Base-by-base conservation (phyloP, 1,284 basidiomycete species). In the Limonomyces culmigenus region DNA sequence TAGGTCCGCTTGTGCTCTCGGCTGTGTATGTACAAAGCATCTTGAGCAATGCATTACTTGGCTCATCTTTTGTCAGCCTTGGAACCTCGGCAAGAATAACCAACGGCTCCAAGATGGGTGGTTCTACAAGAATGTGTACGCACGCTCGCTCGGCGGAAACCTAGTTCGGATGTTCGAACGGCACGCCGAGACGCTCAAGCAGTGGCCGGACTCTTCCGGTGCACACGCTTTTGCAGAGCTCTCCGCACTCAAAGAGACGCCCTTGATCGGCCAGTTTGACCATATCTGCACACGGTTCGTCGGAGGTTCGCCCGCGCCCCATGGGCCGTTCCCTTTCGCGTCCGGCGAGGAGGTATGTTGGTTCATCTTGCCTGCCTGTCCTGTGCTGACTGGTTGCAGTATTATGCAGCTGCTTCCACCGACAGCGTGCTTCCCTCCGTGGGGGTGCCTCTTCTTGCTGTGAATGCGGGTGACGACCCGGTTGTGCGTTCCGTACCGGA, bases 381-480 rank as follows among this genome's bases (percentile, higher is more conserved):
- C 23, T 27, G 8, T 27, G 8, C n/a, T n/a, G 8, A 8, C 23
- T 8, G n/a, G n/a, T n/a, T 8, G 8, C 23, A 27, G 23, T 99
- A 98, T 57, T 98, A 98, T 55, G 52, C 56, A 38, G 81, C 78
- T 68, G 77, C 72, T 10, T 59, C 65, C 4, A 63, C 61, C 39
- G 60, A 73, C 51, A 52, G 67, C 25, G 56, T 70, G 23, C 55
- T 86, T 15, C 54, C 54, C 34, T 57, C 67, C 38, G 63, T 86
- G 40, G 62, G 59, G 25, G 67, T 85, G 32, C 81, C 81, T 16
- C 72, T 83, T 48, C 65, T 98, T 5, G 75, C 80, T 6, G 67
- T 98, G 45, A 93, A 89, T 50, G 73, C 93, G 1, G 70, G 72
- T 29, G 92, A 98, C 54, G 93, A 98, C 56, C 95, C 95, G 2